A percentile compares a stretch with the other conserved stretches of the same genome.
Conservation (phyloP, 306 rosid genomes). For the Psophocarpus tetragonolobus region DNA sequence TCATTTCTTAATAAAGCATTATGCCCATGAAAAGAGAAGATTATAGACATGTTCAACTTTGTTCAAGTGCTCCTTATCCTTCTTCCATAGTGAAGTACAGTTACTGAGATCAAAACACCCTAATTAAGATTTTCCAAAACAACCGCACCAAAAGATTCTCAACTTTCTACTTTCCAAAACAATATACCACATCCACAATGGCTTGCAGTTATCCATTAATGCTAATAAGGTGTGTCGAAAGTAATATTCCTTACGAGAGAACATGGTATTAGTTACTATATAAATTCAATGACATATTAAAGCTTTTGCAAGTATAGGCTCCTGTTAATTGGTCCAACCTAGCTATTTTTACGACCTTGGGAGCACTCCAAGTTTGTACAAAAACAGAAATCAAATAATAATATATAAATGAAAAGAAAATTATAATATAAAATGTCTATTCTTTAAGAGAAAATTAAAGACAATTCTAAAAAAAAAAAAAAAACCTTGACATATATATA, state of each 20-base stretch:
- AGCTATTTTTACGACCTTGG: too few species aligned
- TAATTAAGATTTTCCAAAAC: constrained; percentile 7
- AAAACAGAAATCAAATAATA: background rate
- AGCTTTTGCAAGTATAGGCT: background rate
- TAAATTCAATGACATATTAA: background rate
- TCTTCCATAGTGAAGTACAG: background rate
- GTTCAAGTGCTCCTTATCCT: background rate
- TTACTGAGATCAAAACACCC: background rate
- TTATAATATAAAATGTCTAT: too few species aligned
- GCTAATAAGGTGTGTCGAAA: background rate
- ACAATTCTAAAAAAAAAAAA: too few species aligned
- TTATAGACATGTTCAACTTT: background rate
- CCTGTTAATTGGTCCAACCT: background rate
- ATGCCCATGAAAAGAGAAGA: background rate
- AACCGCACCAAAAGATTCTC: background rate
- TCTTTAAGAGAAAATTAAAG: too few species aligned
- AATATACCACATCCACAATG: background rate
- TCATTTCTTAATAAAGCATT: background rate
- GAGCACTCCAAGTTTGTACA: background rate
- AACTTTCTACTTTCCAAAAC: background rate
- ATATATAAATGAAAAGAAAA: background rate
- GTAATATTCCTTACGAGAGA: background rate
- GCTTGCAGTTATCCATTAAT: background rate
- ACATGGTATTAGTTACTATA: background rate
- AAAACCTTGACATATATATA: too few species aligned